phyloP scores from a whole-genome alignment of 352 stramenopile species.

The Pythium aphanidermatum region DNA sequence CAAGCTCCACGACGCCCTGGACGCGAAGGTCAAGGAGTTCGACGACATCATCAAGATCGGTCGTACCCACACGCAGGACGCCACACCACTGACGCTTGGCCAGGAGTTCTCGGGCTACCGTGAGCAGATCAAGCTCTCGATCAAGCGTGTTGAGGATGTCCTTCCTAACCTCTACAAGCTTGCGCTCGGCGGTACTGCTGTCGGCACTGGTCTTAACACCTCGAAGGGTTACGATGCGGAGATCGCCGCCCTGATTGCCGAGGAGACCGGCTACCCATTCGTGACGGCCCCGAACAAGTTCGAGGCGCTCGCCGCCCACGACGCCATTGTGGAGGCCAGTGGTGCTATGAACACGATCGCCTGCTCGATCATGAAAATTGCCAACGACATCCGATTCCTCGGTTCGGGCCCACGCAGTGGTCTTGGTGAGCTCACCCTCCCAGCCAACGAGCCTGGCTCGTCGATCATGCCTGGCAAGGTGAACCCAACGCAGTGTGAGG shows the following conservation, averaged over 20 bases:
- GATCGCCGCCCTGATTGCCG: slow-evolving; percentile 34
- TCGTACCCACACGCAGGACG: slow-evolving; percentile 74
- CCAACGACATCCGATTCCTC: slow-evolving; percentile 91
- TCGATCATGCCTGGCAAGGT: slow-evolving; percentile 98
- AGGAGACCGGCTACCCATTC: slow-evolving; percentile 31
- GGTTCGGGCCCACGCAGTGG: slow-evolving; percentile 91
- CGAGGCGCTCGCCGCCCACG: slow-evolving; percentile 90
- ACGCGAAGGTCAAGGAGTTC: slow-evolving; percentile 30
- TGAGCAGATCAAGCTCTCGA: slow-evolving; percentile 89
- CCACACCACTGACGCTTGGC: slow-evolving; percentile 43
- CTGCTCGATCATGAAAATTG: slow-evolving; percentile 92
- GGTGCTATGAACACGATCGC: slow-evolving; percentile 90
- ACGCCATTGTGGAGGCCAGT: slow-evolving; percentile 91
- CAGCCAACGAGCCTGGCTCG: slow-evolving; percentile 89
- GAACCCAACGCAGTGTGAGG: slow-evolving; percentile 80
- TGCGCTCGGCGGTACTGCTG: slow-evolving; percentile 92
- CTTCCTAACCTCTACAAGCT: slow-evolving; percentile 89
- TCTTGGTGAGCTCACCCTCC: slow-evolving; percentile 88
- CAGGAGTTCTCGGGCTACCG: slow-evolving; percentile 96
- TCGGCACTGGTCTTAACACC: slow-evolving; percentile 75
- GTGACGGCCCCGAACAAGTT: slow-evolving; percentile 51
- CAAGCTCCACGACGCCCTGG: slow-evolving; percentile 29
- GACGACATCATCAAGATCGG: slow-evolving; percentile 48
- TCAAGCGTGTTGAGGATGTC: slow-evolving; percentile 77
- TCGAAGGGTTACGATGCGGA: slow-evolving; percentile 37